Percentiles rank a stretch among this genome's conserved stretches.
Evolutionary conservation across 345 rosid genomes (phyloP).

Genomic region (Kernera saxatilis): DNA sequence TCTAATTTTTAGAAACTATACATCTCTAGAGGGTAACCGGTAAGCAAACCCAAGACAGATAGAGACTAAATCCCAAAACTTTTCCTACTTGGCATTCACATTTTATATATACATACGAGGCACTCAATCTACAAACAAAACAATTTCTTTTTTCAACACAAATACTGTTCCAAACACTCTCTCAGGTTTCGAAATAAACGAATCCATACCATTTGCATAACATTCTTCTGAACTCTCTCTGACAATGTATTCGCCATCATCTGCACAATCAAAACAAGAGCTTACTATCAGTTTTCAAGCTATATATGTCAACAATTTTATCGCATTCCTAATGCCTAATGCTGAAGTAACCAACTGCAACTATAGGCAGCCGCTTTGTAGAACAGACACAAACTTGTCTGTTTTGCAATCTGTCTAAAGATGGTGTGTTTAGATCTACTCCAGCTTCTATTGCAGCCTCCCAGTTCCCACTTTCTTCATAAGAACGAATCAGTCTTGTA

Average conservation of each 20-base stretch:
- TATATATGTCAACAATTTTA: not conserved
- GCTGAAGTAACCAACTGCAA: slow-evolving; percentile 63
- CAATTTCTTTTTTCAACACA: slow-evolving; percentile 28
- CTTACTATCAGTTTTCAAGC: slow-evolving; percentile 12
- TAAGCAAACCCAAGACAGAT: slow-evolving; percentile 20
- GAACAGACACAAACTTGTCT: not conserved
- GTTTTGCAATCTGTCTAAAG: no score
- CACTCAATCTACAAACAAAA: slow-evolving; percentile 34
- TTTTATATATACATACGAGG: slow-evolving; percentile 33
- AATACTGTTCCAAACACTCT: slow-evolving; percentile 58
- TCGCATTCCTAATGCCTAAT: no score
- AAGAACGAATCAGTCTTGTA: slow-evolving; percentile 76
- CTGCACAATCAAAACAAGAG: no score
- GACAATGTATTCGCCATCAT: slow-evolving; percentile 86
- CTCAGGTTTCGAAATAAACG: slow-evolving; percentile 77
- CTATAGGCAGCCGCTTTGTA: slow-evolving; percentile 52
- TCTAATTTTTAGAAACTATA: slow-evolving; percentile 10
- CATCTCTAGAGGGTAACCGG: slow-evolving; percentile 29
- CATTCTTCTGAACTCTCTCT: slow-evolving; percentile 84
- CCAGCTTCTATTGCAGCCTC: slow-evolving; percentile 69
- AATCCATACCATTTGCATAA: slow-evolving; percentile 68
- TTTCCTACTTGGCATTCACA: slow-evolving; percentile 29
- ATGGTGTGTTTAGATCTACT: slow-evolving; percentile 44
- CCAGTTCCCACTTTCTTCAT: slow-evolving; percentile 78
- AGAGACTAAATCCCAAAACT: slow-evolving; percentile 40